Percentiles rank a stretch among this genome's conserved stretches.
Evolutionary conservation across 768 basidiomycete genomes (phyloP).

Genomic region (Leucosporidium yakuticum): DNA sequence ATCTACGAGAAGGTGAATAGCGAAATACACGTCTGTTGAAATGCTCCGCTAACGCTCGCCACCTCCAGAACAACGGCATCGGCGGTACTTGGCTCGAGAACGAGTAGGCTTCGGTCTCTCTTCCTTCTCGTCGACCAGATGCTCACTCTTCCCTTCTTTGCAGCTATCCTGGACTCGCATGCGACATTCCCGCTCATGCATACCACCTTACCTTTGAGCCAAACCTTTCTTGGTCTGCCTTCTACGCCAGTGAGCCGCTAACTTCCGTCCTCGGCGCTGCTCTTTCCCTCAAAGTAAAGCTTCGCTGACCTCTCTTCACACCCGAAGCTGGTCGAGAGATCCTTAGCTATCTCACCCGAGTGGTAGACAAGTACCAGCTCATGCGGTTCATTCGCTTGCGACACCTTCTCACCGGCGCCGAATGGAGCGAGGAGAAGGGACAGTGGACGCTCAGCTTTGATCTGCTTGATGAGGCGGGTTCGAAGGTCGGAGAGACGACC

Average conservation of each 20-base stretch:
- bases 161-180: slow-evolving; percentile 6
- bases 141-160: too few relatives aligned
- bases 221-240: slow-evolving; percentile 13
- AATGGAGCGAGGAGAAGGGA: slow-evolving; percentile 51
- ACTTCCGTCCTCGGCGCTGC: too few relatives aligned
- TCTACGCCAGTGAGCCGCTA: slow-evolving; percentile 15
- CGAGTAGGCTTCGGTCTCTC: neutral
- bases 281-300: too few relatives aligned
- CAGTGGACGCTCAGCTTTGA: slow-evolving; percentile 54
- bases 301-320: too few relatives aligned
- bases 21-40: slow-evolving; percentile 52
- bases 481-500: slow-evolving; percentile 43
- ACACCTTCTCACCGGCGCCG: slow-evolving; percentile 45
- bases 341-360: slow-evolving; percentile 50
- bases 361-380: slow-evolving; percentile 31
- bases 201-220: slow-evolving; percentile 31
- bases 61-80: too few relatives aligned
- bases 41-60: slow-evolving; percentile 44
- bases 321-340: slow-evolving; percentile 48
- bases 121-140: too few relatives aligned
- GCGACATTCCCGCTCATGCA: slow-evolving; percentile 34
- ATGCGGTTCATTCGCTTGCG: slow-evolving; percentile 28
- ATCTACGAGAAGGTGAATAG: slow-evolving; percentile 54
- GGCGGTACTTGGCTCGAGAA: slow-evolving; percentile 13
- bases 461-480: slow-evolving; percentile 42